Conservation (phyloP, 257 asterid genomes). For the Plantago major region DNA sequence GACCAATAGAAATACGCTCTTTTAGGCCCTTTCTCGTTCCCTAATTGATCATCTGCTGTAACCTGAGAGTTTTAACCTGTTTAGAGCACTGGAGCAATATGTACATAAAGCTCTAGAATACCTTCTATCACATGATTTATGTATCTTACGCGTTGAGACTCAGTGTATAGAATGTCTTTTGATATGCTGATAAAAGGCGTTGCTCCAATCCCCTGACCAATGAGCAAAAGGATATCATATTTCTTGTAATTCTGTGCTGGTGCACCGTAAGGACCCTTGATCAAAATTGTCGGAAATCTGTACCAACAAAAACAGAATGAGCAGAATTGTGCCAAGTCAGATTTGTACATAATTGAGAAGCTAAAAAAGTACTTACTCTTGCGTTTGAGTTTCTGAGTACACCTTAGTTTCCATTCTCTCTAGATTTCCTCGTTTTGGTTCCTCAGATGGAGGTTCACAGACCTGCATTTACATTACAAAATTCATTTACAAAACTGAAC, state of each 20-base stretch:
- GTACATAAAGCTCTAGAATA: background rate
- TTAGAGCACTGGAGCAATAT: background rate
- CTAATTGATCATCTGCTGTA: conserved; percentile 10
- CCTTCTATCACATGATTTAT: background rate
- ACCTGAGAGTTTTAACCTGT: conserved; percentile 27
- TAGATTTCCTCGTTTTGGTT: conserved; percentile 48
- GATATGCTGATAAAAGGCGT: conserved; percentile 87
- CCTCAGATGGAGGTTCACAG: conserved; percentile 43
- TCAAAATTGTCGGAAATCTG: conserved; percentile 62
- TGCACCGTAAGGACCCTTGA: conserved; percentile 92
- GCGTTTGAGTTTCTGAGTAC: conserved; percentile 34
- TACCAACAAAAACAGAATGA: background rate
- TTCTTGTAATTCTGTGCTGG: conserved; percentile 92
- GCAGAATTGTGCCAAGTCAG: background rate
- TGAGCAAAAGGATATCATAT: conserved; percentile 66
- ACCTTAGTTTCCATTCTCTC: conserved; percentile 72
- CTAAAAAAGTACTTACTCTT: conserved; percentile 37
- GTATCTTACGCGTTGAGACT: conserved; percentile 40
- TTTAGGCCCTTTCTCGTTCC: conserved; percentile 38
- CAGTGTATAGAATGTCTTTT: conserved; percentile 62
- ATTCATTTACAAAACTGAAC: background rate
- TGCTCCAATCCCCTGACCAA: conserved; percentile 92
- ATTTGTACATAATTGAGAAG: background rate
- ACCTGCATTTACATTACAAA: conserved; percentile 36
- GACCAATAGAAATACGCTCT: conserved; percentile 95